A percentile compares a stretch with the other conserved stretches of the same genome.
Evolutionary conservation across 768 basidiomycete genomes (phyloP).

Genomic region (Nevesoporus exiguus): DNA sequence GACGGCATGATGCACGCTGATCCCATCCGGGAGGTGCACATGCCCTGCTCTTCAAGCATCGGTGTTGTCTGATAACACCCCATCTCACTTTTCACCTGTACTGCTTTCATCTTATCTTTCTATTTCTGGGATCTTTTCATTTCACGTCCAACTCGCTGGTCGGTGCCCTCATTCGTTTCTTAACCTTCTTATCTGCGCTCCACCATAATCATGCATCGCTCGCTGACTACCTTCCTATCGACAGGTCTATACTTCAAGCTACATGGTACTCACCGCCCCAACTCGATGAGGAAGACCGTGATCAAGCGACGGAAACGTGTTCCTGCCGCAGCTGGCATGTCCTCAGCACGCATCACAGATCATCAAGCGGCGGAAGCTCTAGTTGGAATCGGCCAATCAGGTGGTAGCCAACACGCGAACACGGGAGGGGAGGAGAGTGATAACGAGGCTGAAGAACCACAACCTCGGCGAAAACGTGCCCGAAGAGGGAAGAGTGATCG

Average conservation of each 20-base stretch:
- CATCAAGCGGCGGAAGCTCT: slow-evolving; percentile 89
- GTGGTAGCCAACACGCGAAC: slow-evolving; percentile 34
- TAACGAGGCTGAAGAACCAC: slow-evolving; percentile 37
- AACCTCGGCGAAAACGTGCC: slow-evolving; percentile 59
- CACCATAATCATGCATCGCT: neutral
- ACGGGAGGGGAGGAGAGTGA: slow-evolving; percentile 43
- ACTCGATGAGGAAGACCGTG: slow-evolving; percentile 98
- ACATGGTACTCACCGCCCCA: slow-evolving; percentile 94
- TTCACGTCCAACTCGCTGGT: neutral
- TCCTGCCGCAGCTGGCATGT: slow-evolving; percentile 67
- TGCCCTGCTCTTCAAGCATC: slow-evolving; percentile 18
- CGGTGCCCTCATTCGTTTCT: neutral
- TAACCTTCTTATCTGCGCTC: neutral
- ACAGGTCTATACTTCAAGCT: slow-evolving; percentile 97
- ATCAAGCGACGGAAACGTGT: slow-evolving; percentile 98
- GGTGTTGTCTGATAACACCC: slow-evolving; percentile 10
- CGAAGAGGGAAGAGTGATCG: slow-evolving; percentile 39
- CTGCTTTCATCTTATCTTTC: slow-evolving; percentile 26
- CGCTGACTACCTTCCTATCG: slow-evolving; percentile 18
- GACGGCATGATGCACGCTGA: slow-evolving; percentile 21
- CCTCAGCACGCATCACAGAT: slow-evolving; percentile 60
- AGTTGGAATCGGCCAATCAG: slow-evolving; percentile 70
- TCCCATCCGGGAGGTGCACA: slow-evolving; percentile 18
- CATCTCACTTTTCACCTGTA: slow-evolving; percentile 20
- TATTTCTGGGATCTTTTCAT: slow-evolving; percentile 1